These are phyloP conservation scores for Lophiostoma macrostomum DNA, from an alignment of 495 filamentous ascomycete species.

Conservation along the genomic window DNA sequence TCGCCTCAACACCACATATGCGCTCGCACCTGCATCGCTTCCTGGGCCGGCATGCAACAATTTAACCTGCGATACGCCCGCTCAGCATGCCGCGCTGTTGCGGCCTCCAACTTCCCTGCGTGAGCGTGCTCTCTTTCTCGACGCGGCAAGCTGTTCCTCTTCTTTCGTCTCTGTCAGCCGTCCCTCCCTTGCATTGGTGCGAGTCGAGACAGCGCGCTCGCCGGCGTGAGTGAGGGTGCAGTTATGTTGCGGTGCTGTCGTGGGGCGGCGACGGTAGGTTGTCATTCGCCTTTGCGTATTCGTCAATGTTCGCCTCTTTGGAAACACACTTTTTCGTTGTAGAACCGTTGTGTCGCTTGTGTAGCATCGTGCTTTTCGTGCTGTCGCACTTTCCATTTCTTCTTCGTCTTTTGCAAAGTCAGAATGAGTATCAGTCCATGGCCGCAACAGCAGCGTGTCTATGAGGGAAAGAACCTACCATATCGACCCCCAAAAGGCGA, in stretches of 20 bases:
- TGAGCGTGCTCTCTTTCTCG: neutral
- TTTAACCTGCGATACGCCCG: conserved; percentile 11
- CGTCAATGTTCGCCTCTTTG: neutral
- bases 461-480: conserved; percentile 17
- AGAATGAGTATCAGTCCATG: conserved; percentile 9
- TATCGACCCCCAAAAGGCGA: conserved; percentile 27
- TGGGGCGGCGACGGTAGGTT: neutral
- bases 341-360: conserved; percentile 21
- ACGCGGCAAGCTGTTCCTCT: neutral
- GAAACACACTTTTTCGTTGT: conserved; percentile 12
- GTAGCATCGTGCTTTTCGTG: conserved; percentile 20
- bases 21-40: conserved; percentile 19
- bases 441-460: conserved; percentile 1
- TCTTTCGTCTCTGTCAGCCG: too few species aligned
- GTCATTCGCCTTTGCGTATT: neutral
- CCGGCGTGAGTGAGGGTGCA: neutral
- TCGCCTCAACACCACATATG: conserved; percentile 28
- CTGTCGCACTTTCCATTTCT: conserved; percentile 10
- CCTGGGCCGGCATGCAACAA: conserved; percentile 13
- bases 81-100: neutral
- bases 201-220: too few species aligned
- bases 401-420: conserved; percentile 10
- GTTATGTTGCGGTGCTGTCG: neutral
- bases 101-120: conserved; percentile 2
- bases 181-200: too few species aligned